Percentiles rank a stretch among this genome's conserved stretches.
These are phyloP conservation scores for Blastobotrys serpentis DNA, from an alignment of 1,139 yeast species.

Conservation along the genomic window DNA sequence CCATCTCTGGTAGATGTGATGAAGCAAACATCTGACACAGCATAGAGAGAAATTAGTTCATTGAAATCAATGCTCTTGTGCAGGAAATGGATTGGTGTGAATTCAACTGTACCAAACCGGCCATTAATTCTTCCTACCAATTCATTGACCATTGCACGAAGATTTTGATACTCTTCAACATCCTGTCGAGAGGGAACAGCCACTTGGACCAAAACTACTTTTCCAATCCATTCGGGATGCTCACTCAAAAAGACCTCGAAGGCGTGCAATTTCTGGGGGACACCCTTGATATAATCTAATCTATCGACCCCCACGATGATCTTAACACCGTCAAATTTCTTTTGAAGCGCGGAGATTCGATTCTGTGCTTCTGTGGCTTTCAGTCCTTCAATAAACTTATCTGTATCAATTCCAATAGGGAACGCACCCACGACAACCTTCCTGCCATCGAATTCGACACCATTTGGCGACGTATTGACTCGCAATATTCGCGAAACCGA, in stretches of 20 bases:
- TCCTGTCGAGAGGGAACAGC: conserved; percentile 98
- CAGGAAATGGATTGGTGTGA: conserved; percentile 95
- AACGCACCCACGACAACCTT: conserved; percentile 89
- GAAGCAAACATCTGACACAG: conserved; percentile 83
- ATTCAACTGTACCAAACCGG: conserved; percentile 92
- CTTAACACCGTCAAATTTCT: conserved; percentile 67
- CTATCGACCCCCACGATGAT: conserved; percentile 95
- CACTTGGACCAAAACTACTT: conserved; percentile 91
- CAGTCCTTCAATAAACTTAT: conserved; percentile 80
- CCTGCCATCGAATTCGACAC: conserved; percentile 75
- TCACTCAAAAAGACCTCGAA: conserved; percentile 87
- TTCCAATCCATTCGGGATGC: conserved; percentile 98
- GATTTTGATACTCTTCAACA: conserved; percentile 94
- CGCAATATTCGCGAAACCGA: conserved; percentile 85
- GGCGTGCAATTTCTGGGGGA: conserved; percentile 94
- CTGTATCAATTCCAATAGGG: conserved; percentile 98
- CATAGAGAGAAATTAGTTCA: conserved; percentile 84
- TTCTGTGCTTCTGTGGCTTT: conserved; percentile 59
- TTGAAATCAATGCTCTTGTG: conserved; percentile 89
- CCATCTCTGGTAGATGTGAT: conserved; percentile 97
- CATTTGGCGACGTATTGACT: conserved; percentile 85
- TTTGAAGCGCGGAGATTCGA: conserved; percentile 62
- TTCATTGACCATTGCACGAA: conserved; percentile 92
- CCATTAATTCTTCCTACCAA: conserved; percentile 97
- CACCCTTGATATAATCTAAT: conserved; percentile 93